These are phyloP conservation scores for Amanita fuliginea DNA, from an alignment of 768 basidiomycete genomes.

Conservation along the genomic window DNA sequence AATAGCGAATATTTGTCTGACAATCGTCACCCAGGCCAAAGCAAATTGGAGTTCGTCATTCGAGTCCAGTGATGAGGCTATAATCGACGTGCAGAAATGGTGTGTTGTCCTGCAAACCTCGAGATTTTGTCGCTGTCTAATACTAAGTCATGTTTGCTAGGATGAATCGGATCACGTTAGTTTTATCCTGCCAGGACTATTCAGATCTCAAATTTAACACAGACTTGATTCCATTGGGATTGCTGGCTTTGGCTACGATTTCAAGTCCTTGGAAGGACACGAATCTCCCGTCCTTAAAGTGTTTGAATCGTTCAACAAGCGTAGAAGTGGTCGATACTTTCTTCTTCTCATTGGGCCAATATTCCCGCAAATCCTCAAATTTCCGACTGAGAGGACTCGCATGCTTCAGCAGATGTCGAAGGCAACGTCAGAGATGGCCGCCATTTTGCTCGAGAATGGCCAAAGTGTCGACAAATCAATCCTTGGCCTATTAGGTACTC, in stretches of 20 bases:
- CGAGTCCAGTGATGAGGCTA: slow-evolving; percentile 15
- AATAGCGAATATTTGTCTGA: too few species aligned
- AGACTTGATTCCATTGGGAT: slow-evolving; percentile 38
- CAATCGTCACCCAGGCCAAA: too few species aligned
- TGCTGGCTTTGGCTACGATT: background rate
- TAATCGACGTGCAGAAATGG: slow-evolving; percentile 41
- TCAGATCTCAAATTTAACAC: too few species aligned
- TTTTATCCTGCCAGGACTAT: background rate
- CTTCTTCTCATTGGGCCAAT: background rate
- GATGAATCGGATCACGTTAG: slow-evolving; percentile 38
- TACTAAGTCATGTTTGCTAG: slow-evolving; percentile 12
- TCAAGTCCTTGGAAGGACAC: background rate
- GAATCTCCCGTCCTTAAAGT: background rate
- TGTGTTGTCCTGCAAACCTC: slow-evolving; percentile 9
- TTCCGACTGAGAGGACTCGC: background rate
- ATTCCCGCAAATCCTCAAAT: background rate
- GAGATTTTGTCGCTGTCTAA: too few species aligned
- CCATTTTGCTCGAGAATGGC: background rate
- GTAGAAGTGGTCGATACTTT: too few species aligned
- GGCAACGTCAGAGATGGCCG: background rate
- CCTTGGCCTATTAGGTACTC: background rate
- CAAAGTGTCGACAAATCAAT: background rate
- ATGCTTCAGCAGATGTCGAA: background rate
- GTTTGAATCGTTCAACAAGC: background rate
- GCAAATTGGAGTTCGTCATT: slow-evolving; percentile 16